Evolutionary conservation across 2,329 filamentous ascomycete genomes (phyloP).

Genomic region (Xylariales sp.): DNA sequence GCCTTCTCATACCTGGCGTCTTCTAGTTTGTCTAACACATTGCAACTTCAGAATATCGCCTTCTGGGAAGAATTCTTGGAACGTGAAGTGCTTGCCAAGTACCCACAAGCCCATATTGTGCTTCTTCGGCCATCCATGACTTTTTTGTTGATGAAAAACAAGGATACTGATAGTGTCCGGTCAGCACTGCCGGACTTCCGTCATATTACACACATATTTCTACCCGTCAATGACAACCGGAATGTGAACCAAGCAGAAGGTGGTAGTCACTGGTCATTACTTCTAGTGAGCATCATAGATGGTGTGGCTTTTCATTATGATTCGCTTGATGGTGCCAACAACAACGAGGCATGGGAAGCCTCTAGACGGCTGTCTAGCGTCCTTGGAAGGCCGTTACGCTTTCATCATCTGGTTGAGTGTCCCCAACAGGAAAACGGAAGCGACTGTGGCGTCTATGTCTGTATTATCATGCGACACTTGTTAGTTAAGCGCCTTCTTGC

Average conservation of each 20-base stretch:
- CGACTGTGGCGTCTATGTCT: constrained; percentile 97
- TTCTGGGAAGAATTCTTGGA: constrained; percentile 99
- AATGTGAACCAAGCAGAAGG: constrained; percentile 84
- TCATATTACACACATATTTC: constrained; percentile 88
- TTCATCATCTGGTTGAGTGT: constrained; percentile 84
- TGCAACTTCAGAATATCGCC: constrained; percentile 78
- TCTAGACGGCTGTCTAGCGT: constrained; percentile 76
- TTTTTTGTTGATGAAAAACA: constrained; percentile 85
- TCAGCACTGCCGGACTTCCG: constrained; percentile 84
- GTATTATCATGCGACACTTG: constrained; percentile 93
- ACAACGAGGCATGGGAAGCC: constrained; percentile 75
- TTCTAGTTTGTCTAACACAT: constrained; percentile 42
- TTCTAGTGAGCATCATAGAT: constrained; percentile 89
- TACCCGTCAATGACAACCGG: constrained; percentile 91
- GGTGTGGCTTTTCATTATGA: constrained; percentile 97
- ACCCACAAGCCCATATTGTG: constrained; percentile 85
- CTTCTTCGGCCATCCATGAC: constrained; percentile 94
- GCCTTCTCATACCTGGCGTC: constrained; percentile 47
- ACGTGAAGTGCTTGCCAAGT: constrained; percentile 83
- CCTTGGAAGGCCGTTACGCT: constrained; percentile 74
- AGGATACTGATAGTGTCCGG: constrained; percentile 65
- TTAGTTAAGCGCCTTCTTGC: constrained; percentile 84
- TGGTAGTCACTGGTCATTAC: constrained; percentile 92
- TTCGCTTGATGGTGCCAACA: constrained; percentile 81
- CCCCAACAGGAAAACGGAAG: constrained; percentile 92